Conservation (phyloP, 352 stramenopile genomes). For the Globisporangium nagaii region DNA sequence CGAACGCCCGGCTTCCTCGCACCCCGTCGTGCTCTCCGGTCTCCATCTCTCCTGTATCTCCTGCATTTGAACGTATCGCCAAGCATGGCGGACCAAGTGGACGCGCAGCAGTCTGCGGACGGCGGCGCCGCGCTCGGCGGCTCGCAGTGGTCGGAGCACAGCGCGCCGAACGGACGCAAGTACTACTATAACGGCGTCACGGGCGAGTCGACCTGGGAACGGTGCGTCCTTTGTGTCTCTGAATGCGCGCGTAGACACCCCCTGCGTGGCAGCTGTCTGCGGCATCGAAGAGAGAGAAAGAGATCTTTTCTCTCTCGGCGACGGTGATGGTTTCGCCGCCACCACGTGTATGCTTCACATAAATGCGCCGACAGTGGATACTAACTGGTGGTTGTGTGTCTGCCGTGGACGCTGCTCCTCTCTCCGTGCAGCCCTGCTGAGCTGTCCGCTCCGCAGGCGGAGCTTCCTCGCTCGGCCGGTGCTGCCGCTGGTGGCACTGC, state of each 20-base stretch:
- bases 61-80: conserved; percentile 11
- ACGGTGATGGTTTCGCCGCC: too few relatives aligned
- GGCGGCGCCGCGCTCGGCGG: conserved; percentile 25
- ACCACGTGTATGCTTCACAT: neutral
- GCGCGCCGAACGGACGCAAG: conserved; percentile 85
- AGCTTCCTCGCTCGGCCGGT: conserved; percentile 25
- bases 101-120: conserved; percentile 29
- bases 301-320: neutral
- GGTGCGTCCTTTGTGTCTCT: conserved; percentile 20
- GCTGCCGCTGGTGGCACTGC: conserved; percentile 18
- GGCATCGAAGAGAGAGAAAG: neutral
- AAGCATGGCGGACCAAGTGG: conserved; percentile 69
- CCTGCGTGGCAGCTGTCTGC: neutral
- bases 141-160: conserved; percentile 87
- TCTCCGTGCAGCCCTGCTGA: conserved; percentile 42
- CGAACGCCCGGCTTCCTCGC: too few relatives aligned
- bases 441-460: conserved; percentile 30
- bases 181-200: conserved; percentile 92
- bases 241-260: conserved; percentile 6
- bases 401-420: too few relatives aligned
- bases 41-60: conserved; percentile 2
- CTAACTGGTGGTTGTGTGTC: neutral
- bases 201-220: conserved; percentile 87
- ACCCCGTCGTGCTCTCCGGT: neutral
- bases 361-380: neutral